Conservation (phyloP, 495 filamentous ascomycete genomes). For the Podospora didyma region DNA sequence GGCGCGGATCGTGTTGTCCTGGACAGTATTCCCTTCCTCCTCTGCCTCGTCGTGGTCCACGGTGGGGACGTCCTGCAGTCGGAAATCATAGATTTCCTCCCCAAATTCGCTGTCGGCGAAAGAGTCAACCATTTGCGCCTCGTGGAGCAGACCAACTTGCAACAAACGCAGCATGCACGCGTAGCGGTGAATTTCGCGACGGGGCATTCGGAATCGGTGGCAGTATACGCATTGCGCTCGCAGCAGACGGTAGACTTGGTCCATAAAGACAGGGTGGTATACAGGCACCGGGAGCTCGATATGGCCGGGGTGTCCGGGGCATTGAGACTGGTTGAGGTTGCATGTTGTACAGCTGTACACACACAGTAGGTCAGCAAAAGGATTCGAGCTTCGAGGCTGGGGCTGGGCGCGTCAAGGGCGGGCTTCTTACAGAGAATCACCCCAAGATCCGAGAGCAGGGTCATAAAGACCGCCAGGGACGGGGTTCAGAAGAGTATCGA, state of each 20-base stretch:
- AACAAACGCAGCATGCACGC: constrained; percentile 83
- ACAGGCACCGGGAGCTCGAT: constrained; percentile 90
- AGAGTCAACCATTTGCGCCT: constrained; percentile 62
- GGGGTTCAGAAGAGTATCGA: constrained; percentile 82
- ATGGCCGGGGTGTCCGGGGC: constrained; percentile 91
- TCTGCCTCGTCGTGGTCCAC: constrained; percentile 24
- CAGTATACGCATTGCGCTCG: constrained; percentile 88
- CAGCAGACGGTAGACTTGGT: constrained; percentile 78
- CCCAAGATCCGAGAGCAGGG: constrained; percentile 86
- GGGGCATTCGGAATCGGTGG: constrained; percentile 71
- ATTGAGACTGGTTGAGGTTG: constrained; percentile 68
- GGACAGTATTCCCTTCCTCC: constrained; percentile 24
- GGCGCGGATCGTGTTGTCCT: constrained; percentile 52
- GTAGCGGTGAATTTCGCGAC: constrained; percentile 67
- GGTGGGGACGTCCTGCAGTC: constrained; percentile 19
- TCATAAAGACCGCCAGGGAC: constrained; percentile 89
- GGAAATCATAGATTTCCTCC: constrained; percentile 15
- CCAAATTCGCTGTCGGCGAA: constrained; percentile 48
- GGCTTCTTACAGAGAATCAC: constrained; percentile 68
- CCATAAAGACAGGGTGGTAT: constrained; percentile 92
- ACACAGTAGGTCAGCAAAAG: constrained; percentile 1
- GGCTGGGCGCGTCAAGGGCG: not conserved
- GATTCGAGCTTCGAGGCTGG: not conserved
- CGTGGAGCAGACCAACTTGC: constrained; percentile 75
- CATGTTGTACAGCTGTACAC: constrained; percentile 82